Percentiles rank a stretch among this genome's conserved stretches.
These are phyloP conservation scores for Oryza rufipogon DNA, from an alignment of 176 grass and related monocot genomes.

Conservation along the genomic window DNA sequence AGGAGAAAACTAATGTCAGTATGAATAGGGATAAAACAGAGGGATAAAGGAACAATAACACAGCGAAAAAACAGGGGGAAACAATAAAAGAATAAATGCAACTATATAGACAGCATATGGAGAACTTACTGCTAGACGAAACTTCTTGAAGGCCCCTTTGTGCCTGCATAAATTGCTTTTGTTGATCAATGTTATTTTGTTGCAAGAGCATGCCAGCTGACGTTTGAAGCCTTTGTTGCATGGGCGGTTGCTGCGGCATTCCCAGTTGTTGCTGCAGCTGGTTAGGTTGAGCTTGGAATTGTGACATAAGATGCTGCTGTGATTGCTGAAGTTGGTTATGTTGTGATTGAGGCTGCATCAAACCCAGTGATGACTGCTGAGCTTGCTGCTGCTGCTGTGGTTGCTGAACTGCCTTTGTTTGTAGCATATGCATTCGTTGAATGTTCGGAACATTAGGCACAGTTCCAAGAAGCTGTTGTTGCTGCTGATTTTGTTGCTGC, in stretches of 20 bases:
- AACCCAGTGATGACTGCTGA: slow-evolving; percentile 62
- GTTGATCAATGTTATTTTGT: slow-evolving; percentile 67
- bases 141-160: slow-evolving; percentile 69
- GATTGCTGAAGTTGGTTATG: slow-evolving; percentile 70
- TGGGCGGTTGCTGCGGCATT: slow-evolving; percentile 60
- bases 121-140: slow-evolving; percentile 87
- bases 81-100: neutral
- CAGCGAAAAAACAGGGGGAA: neutral
- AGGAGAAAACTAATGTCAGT: neutral
- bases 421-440: slow-evolving; percentile 61
- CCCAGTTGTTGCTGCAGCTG: slow-evolving; percentile 55
- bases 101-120: slow-evolving; percentile 12
- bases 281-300: slow-evolving; percentile 67
- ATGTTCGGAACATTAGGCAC: slow-evolving; percentile 59
- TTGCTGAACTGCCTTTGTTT: slow-evolving; percentile 58
- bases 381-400: slow-evolving; percentile 65
- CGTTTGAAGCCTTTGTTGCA: slow-evolving; percentile 66
- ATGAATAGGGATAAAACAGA: slow-evolving; percentile 1
- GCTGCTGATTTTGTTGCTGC: slow-evolving; percentile 54
- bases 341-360: slow-evolving; percentile 68
- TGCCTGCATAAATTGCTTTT: slow-evolving; percentile 75
- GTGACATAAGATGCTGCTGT: slow-evolving; percentile 76
- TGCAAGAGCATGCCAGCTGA: slow-evolving; percentile 71
- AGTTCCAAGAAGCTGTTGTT: slow-evolving; percentile 68
- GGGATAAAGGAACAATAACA: slow-evolving; percentile 1